phyloP scores from a whole-genome alignment of 2,329 filamentous ascomycete species.

The Domatiomyces catenatus region DNA sequence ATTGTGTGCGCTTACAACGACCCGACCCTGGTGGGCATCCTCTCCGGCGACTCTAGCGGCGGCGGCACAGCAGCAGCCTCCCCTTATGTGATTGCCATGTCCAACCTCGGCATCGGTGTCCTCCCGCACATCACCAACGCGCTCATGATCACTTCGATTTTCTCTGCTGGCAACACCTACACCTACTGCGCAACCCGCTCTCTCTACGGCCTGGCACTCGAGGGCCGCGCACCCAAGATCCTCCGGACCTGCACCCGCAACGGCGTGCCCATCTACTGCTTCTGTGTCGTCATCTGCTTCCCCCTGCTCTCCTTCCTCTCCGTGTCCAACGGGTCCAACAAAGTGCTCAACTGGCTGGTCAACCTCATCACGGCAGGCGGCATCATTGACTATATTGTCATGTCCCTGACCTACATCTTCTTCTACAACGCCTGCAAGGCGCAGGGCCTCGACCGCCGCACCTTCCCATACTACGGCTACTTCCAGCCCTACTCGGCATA shows the following conservation, averaged over 20 bases:
- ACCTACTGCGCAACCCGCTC: slow-evolving; percentile 39
- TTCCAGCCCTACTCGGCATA: slow-evolving; percentile 44
- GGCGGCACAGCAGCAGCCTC: slow-evolving; percentile 39
- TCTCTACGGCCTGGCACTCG: slow-evolving; percentile 38
- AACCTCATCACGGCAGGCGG: slow-evolving; percentile 24
- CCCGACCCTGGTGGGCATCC: slow-evolving; percentile 30
- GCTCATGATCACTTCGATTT: slow-evolving; percentile 38
- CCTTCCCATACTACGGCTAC: slow-evolving; percentile 42
- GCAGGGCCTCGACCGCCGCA: slow-evolving; percentile 37
- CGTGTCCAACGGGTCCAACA: slow-evolving; percentile 33
- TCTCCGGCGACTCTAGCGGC: slow-evolving; percentile 32
- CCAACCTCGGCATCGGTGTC: slow-evolving; percentile 36
- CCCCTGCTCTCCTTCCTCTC: slow-evolving; percentile 40
- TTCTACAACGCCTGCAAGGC: slow-evolving; percentile 41
- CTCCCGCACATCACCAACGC: slow-evolving; percentile 46
- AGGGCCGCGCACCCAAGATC: slow-evolving; percentile 38
- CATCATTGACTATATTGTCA: slow-evolving; percentile 47
- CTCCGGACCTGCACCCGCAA: slow-evolving; percentile 44
- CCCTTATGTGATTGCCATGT: slow-evolving; percentile 49
- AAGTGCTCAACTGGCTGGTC: slow-evolving; percentile 40
- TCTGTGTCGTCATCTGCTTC: slow-evolving; percentile 39
- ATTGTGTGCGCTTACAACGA: slow-evolving; percentile 55
- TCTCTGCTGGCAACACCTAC: slow-evolving; percentile 42
- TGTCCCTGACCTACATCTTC: slow-evolving; percentile 42
- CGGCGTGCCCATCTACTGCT: slow-evolving; percentile 47